Evolutionary conservation across 306 rosid species (phyloP), one percentile per base, ranked within the genome.

Genomic region (Sechiopsis laciniata): DNA sequence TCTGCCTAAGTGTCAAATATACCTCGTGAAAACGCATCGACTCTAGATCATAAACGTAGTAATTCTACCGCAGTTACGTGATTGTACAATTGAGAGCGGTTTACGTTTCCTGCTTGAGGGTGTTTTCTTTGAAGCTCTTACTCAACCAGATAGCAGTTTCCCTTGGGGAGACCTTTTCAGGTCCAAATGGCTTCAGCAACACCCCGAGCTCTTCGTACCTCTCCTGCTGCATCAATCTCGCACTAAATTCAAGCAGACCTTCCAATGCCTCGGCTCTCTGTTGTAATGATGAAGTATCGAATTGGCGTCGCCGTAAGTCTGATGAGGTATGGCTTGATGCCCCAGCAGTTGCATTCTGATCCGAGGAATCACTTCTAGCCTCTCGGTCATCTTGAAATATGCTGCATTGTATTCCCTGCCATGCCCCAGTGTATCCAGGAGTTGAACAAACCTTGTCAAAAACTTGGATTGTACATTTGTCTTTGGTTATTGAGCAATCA

Each of bases 61-160:
- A 66, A 52, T 79, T 61, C 32, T 48, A 82, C 59, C 21, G 72
- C 62, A 66, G 62, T 66, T 79, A 71, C 52, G 46, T 40, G 46
- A 40, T 40, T 40, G 46, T 40, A 40, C 46, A 40, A 6, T 40
- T 40, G 76, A 66, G 40, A 65, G 79, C 74, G 58, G 75, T 75
- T 87, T 67, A 82, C 48, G 73, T 79, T 60, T 87, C 96, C 52
- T 72, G 88, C 82, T 83, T 89, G 73, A 12, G 56, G 57, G 88
- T 79, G 74, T 88, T 95, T 77, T 85, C 87, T 81, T 95, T 95
- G 80, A 91, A 84, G 90, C 99, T 95, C 83, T 95, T 95, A 45
- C 95, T 83, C 87, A 95, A 85, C 99, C 99, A 95, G 73, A 95
- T 95, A 19, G 99, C 99, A 76, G 99, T 95, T 89, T 95, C 99